phyloP scores from a whole-genome alignment of 2,329 filamentous ascomycete genomes.

The Monosporascus sp. region DNA sequence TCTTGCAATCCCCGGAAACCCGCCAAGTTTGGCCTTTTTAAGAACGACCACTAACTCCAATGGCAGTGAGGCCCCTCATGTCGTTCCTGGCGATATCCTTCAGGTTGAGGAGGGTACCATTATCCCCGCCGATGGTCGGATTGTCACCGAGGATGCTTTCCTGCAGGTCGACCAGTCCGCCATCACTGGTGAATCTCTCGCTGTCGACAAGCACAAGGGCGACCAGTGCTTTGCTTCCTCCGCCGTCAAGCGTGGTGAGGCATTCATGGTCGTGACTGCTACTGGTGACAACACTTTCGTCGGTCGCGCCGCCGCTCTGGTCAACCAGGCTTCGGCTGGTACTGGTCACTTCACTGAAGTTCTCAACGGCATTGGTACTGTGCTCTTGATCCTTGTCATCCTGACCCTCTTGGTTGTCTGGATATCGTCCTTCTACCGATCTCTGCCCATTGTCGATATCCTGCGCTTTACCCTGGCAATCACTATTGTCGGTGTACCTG shows the following conservation, averaged over 20 bases:
- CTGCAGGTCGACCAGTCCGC: constrained; percentile 88
- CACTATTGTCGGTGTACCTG: constrained; percentile 86
- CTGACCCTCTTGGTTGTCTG: constrained; percentile 77
- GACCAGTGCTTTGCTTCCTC: constrained; percentile 83
- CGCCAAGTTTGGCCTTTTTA: no score
- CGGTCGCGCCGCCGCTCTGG: constrained; percentile 79
- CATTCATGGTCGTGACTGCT: constrained; percentile 73
- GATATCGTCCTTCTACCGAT: constrained; percentile 83
- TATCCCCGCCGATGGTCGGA: constrained; percentile 80
- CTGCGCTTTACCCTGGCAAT: constrained; percentile 83
- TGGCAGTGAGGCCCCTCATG: constrained; percentile 61
- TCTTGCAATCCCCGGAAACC: no score
- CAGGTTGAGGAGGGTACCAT: constrained; percentile 90
- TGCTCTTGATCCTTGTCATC: constrained; percentile 75
- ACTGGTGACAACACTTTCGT: constrained; percentile 90
- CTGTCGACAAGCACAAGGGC: constrained; percentile 79
- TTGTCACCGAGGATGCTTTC: constrained; percentile 78
- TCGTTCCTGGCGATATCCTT: constrained; percentile 86
- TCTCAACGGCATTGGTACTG: constrained; percentile 77
- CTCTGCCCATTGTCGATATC: constrained; percentile 71
- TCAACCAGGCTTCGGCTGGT: constrained; percentile 68
- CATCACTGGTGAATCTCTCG: constrained; percentile 87
- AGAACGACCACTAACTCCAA: no score
- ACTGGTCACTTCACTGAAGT: constrained; percentile 89
- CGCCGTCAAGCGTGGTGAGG: constrained; percentile 84